Evolutionary conservation across 306 rosid genomes (phyloP), one percentile per base, ranked within the genome.

Genomic region (Begonia loranthoides): DNA sequence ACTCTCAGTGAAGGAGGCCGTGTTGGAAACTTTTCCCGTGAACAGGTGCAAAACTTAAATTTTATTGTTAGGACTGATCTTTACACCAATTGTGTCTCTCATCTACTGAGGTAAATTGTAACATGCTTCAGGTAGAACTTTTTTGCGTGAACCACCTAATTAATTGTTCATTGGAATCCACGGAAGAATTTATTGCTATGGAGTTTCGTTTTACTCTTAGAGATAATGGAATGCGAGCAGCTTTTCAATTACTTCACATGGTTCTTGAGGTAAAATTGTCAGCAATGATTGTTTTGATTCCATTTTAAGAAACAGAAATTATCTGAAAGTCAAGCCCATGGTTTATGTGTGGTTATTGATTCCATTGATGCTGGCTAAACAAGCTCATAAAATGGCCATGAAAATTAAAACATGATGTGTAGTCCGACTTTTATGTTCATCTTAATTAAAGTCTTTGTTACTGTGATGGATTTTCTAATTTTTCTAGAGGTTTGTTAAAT

Each of bases 1-100:
- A 90, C 99, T 55, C 94, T 90, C 55, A 90, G 99, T 49, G 99
- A 90, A 83, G 99, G 99, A 50, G 99, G 99, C 21, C 93, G 99
- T 53, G 99, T 90, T 51, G 99, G 99, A 55, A 72, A 73, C 66
- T 90, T 90, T 72, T 86, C 99, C 9, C 83, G 99, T 77, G 95
- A 90, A 78, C 99, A 90, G 92, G 99, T 90, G 58, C 50, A 48
- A 53, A 52, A 45, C 21, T 56, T 22, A 53, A 49, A 45, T 28
- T 16, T 13, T 57, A 10, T 43, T 10, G 47, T 43, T n/a, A 43
- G 47, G 47, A 43, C 14, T 43, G n/a, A 43, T 10, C n/a, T 43
- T n/a, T 12, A 12, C 4, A 13, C 14, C 1, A 13, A 10, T 12
- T 43, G 9, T 43, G 47, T 43, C 47, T 43, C 47, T 43, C 13